A percentile compares a stretch with the other conserved stretches of the same genome.
These are phyloP conservation scores for Penicillium sp. DNA, from an alignment of 2,329 filamentous ascomycete species.

Conservation along the genomic window DNA sequence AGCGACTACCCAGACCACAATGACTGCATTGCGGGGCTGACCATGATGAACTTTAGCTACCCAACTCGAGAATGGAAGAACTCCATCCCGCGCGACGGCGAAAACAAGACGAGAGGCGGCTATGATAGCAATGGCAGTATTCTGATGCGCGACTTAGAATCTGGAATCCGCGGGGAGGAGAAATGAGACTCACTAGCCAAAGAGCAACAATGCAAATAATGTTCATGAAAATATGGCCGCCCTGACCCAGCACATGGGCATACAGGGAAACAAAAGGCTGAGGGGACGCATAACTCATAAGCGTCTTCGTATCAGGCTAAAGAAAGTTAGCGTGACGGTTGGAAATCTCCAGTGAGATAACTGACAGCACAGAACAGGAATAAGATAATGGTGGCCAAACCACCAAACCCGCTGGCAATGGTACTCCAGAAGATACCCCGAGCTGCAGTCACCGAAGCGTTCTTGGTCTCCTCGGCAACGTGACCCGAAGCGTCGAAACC, in stretches of 20 bases:
- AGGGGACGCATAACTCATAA: constrained; percentile 51
- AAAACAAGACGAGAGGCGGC: constrained; percentile 54
- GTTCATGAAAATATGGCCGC: constrained; percentile 58
- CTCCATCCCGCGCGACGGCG: constrained; percentile 43
- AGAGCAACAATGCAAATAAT: constrained; percentile 41
- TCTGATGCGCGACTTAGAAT: constrained; percentile 36
- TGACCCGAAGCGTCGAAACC: constrained; percentile 58
- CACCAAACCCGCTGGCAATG: constrained; percentile 51
- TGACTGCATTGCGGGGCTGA: constrained; percentile 56
- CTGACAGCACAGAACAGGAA: constrained; percentile 52
- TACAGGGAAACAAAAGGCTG: constrained; percentile 57
- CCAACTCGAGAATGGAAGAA: constrained; percentile 55
- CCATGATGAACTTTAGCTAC: constrained; percentile 52
- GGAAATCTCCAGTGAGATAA: neutral
- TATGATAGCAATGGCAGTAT: constrained; percentile 55
- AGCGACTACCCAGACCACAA: constrained; percentile 53
- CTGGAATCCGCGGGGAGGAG: neutral
- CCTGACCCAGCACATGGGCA: constrained; percentile 50
- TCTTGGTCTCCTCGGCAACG: constrained; percentile 57
- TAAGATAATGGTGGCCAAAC: constrained; percentile 52
- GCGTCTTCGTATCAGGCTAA: constrained; percentile 48
- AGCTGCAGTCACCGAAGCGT: constrained; percentile 52
- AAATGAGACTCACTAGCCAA: constrained; percentile 15
- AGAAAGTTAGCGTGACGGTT: no score
- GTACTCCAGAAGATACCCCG: constrained; percentile 58